phyloP scores from a whole-genome alignment of 306 rosid genomes.

The Vigna mungo region DNA sequence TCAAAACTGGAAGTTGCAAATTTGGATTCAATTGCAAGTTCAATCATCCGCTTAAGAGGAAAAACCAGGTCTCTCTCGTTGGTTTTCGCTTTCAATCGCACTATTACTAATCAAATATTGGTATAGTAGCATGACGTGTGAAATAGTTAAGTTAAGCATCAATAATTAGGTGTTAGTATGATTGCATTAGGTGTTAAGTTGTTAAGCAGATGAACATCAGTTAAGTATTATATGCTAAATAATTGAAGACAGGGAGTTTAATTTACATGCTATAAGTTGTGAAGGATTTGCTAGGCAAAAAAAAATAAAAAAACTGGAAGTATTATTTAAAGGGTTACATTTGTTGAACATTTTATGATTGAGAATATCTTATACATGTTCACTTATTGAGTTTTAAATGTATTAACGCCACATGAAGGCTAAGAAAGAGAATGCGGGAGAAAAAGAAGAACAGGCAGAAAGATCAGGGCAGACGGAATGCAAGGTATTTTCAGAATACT shows the following conservation, averaged over 20 bases:
- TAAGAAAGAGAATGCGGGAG: conserved; percentile 62
- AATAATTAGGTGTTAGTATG: background rate
- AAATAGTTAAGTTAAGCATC: background rate
- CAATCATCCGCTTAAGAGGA: conserved; percentile 78
- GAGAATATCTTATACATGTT: conserved; percentile 20
- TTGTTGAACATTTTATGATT: conserved; percentile 4
- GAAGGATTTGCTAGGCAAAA: no score
- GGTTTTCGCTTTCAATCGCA: background rate
- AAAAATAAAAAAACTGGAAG: no score
- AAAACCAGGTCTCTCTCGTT: conserved; percentile 56
- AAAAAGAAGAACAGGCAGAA: conserved; percentile 61
- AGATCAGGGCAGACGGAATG: conserved; percentile 72
- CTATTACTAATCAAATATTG: background rate
- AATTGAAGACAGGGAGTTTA: no score
- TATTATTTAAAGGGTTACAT: no score
- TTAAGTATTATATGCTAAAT: background rate
- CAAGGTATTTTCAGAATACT: conserved; percentile 67
- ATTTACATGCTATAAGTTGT: background rate
- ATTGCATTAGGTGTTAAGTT: background rate
- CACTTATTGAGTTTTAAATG: conserved; percentile 45
- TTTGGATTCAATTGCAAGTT: conserved; percentile 91
- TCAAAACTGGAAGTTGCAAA: conserved; percentile 86
- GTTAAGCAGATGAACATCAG: background rate
- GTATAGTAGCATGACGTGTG: background rate
- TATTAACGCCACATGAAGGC: conserved; percentile 54